Evolutionary conservation across 345 rosid species (phyloP).

Genomic region (Linum lewisii): DNA sequence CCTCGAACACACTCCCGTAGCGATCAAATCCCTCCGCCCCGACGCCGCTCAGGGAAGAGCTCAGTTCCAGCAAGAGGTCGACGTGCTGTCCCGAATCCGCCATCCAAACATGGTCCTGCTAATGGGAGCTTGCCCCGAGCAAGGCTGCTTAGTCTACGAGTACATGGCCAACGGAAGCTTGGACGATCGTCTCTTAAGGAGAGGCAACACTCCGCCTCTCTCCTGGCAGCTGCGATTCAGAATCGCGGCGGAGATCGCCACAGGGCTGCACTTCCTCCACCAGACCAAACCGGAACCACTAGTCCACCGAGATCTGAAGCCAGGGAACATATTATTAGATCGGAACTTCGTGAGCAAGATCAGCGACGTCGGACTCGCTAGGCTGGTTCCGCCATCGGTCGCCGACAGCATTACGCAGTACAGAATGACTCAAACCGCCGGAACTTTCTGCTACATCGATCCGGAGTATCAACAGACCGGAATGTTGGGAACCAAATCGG

Average conservation of each 20-base stretch:
- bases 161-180: background rate
- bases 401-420: background rate
- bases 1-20: background rate
- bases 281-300: background rate
- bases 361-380: background rate
- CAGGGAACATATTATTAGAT: background rate
- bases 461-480: background rate
- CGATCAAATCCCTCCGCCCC: background rate
- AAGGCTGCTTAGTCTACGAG: background rate
- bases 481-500: background rate
- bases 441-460: background rate
- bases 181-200: background rate
- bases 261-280: background rate
- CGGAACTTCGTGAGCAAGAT: background rate
- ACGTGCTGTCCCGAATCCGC: background rate
- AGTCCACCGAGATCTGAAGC: background rate
- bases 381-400: background rate
- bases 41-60: background rate
- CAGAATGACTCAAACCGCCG: background rate
- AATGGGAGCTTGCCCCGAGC: background rate
- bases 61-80: background rate
- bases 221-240: background rate
- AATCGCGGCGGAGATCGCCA: background rate
- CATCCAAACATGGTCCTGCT: background rate
- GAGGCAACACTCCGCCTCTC: background rate